Evolutionary conservation across 805 yeast species (phyloP).

Genomic region (Metschnikowia peoriensis): DNA sequence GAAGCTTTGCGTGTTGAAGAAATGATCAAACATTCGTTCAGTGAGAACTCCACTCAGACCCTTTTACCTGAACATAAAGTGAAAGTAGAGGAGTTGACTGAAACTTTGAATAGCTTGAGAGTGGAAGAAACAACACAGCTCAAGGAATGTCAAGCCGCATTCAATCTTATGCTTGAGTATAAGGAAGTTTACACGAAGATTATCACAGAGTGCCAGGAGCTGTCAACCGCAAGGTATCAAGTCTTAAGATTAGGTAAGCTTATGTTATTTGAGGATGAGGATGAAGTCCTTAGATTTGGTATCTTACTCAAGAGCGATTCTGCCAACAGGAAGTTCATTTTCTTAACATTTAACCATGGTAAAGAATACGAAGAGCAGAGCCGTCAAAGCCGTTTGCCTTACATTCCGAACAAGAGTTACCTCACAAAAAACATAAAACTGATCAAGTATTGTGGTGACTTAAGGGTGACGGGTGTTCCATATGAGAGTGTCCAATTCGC

Average conservation of each 20-base stretch:
- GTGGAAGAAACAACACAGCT: conserved; percentile 35
- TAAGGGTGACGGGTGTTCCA: conserved; percentile 41
- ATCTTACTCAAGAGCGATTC: conserved; percentile 48
- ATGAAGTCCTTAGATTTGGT: conserved; percentile 47
- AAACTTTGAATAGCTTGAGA: conserved; percentile 40
- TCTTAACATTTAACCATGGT: conserved; percentile 49
- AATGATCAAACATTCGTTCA: conserved; percentile 93
- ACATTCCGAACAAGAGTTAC: conserved; percentile 34
- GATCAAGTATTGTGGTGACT: conserved; percentile 33
- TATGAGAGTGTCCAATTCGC: conserved; percentile 44
- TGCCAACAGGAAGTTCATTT: conserved; percentile 29
- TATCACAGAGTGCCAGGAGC: conserved; percentile 45
- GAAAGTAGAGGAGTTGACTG: conserved; percentile 53
- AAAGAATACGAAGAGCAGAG: conserved; percentile 24
- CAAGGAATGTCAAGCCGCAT: conserved; percentile 45
- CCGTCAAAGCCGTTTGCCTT: conserved; percentile 31
- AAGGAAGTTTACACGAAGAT: conserved; percentile 45
- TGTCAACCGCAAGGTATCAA: conserved; percentile 47
- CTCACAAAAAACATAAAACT: conserved; percentile 33
- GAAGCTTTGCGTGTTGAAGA: conserved; percentile 97
- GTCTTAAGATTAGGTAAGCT: conserved; percentile 54
- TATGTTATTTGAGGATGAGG: conserved; percentile 53
- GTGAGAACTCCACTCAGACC: conserved; percentile 86
- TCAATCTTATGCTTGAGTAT: conserved; percentile 45
- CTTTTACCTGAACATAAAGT: conserved; percentile 82